These are phyloP conservation scores for Cyberlindnera bimundalis DNA, from an alignment of 805 yeast genomes.

Conservation along the genomic window DNA sequence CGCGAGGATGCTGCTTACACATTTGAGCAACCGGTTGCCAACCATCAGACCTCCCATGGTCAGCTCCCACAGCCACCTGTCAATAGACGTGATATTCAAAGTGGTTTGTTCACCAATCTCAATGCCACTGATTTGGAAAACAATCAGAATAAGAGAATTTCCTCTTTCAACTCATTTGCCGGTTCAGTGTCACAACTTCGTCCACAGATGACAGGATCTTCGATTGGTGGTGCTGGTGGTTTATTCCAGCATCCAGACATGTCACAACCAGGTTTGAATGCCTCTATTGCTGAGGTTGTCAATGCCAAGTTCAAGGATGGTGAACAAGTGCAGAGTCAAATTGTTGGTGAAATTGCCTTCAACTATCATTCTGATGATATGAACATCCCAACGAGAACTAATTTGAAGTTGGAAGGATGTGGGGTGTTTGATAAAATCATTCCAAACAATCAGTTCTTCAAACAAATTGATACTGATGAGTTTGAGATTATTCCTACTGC, in stretches of 20 bases:
- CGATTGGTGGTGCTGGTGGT: slow-evolving; percentile 32
- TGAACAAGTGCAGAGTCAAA: slow-evolving; percentile 50
- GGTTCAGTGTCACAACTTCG: slow-evolving; percentile 33
- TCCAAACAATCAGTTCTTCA: slow-evolving; percentile 52
- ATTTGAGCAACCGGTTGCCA: slow-evolving; percentile 12
- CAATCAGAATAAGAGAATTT: slow-evolving; percentile 24
- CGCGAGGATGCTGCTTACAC: slow-evolving; percentile 30
- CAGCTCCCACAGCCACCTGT: slow-evolving; percentile 17
- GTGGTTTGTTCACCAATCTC: slow-evolving; percentile 44
- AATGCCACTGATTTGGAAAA: slow-evolving; percentile 34
- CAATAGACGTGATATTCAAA: slow-evolving; percentile 39
- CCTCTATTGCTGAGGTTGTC: slow-evolving; percentile 82
- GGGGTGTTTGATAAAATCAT: slow-evolving; percentile 43
- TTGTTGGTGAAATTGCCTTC: slow-evolving; percentile 85
- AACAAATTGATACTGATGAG: slow-evolving; percentile 39
- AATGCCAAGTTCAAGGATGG: slow-evolving; percentile 76
- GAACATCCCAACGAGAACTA: slow-evolving; percentile 40
- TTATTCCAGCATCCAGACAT: slow-evolving; percentile 49
- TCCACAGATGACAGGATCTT: slow-evolving; percentile 43
- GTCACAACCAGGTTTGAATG: slow-evolving; percentile 63
- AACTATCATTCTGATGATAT: slow-evolving; percentile 46
- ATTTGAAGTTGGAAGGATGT: slow-evolving; percentile 39
- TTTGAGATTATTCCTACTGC: slow-evolving; percentile 47
- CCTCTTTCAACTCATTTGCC: slow-evolving; percentile 25
- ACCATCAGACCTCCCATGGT: slow-evolving; percentile 15